These are phyloP conservation scores for Ustilago trichophora DNA, from an alignment of 1,284 basidiomycete species.

Conservation along the genomic window DNA sequence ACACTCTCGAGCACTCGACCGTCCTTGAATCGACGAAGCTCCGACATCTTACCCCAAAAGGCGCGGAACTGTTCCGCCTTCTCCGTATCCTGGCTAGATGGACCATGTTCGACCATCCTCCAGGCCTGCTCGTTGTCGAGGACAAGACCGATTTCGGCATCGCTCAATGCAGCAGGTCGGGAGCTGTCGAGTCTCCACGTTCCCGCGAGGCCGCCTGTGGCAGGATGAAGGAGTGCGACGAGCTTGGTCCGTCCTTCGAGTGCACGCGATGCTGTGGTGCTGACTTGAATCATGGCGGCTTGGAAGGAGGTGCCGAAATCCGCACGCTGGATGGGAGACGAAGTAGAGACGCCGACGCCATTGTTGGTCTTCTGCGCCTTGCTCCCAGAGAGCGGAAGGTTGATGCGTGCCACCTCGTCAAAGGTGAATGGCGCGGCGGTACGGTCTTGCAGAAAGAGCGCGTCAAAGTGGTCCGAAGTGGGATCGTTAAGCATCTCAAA, in stretches of 20 bases:
- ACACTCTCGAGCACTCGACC: constrained; percentile 91
- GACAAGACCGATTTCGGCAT: constrained; percentile 50
- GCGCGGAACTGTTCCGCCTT: constrained; percentile 75
- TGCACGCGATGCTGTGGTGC: constrained; percentile 49
- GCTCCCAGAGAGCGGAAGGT: constrained; percentile 19
- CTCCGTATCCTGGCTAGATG: constrained; percentile 70
- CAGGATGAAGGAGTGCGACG: constrained; percentile 38
- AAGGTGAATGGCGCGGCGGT: constrained; percentile 61
- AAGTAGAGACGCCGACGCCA: constrained; percentile 16
- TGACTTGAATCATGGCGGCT: constrained; percentile 41
- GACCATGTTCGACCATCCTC: constrained; percentile 65
- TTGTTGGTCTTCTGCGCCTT: not conserved
- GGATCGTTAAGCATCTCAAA: constrained; percentile 62
- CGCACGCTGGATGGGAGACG: constrained; percentile 28
- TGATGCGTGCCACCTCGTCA: constrained; percentile 64
- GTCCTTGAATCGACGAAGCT: constrained; percentile 96
- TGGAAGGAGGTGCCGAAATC: constrained; percentile 48
- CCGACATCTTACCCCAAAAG: constrained; percentile 91
- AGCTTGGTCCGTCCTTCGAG: constrained; percentile 44
- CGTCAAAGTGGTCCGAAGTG: constrained; percentile 75
- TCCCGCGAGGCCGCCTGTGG: constrained; percentile 31
- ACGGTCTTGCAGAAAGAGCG: constrained; percentile 73
- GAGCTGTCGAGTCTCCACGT: constrained; percentile 43
- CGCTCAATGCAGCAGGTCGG: constrained; percentile 26
- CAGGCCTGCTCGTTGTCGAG: constrained; percentile 58